Evolutionary conservation across 805 yeast species (phyloP).

Genomic region (Starmerella bombicola): DNA sequence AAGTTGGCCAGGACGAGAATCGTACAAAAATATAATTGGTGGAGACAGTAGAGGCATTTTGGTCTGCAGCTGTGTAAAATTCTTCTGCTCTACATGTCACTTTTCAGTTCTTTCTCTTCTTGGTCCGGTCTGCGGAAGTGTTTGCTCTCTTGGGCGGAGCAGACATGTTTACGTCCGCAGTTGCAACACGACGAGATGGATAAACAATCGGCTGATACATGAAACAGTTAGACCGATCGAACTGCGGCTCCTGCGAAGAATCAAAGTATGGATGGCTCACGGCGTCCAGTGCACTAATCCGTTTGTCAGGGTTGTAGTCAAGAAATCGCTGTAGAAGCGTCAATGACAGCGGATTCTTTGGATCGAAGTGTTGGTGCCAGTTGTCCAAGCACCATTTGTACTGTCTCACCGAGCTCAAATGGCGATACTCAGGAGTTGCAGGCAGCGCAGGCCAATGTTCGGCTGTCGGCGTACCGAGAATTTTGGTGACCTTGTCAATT

Average conservation of each 20-base stretch:
- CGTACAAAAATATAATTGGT: too few species aligned
- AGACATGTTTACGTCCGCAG: slow-evolving; percentile 18
- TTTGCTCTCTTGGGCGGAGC: slow-evolving; percentile 14
- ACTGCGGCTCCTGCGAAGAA: slow-evolving; percentile 40
- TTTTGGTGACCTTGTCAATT: slow-evolving; percentile 76
- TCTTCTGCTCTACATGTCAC: too few species aligned
- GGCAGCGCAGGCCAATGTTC: slow-evolving; percentile 69
- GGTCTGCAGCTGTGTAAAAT: too few species aligned
- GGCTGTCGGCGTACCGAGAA: slow-evolving; percentile 75
- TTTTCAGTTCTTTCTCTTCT: too few species aligned
- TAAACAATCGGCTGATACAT: slow-evolving; percentile 61
- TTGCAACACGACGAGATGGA: slow-evolving; percentile 63
- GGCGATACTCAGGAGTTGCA: slow-evolving; percentile 72
- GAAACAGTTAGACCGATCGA: slow-evolving; percentile 55
- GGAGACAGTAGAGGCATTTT: too few species aligned
- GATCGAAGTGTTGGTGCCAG: slow-evolving; percentile 82
- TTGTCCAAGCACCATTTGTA: slow-evolving; percentile 60
- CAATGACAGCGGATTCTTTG: slow-evolving; percentile 54
- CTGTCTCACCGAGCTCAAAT: slow-evolving; percentile 45
- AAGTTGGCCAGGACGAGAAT: too few species aligned
- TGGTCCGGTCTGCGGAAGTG: too few species aligned
- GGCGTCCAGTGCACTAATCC: slow-evolving; percentile 70
- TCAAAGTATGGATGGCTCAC: slow-evolving; percentile 67
- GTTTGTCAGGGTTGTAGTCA: slow-evolving; percentile 67
- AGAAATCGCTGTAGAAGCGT: slow-evolving; percentile 51